Percentiles rank a stretch among this genome's conserved stretches.
phyloP scores from a whole-genome alignment of 2,329 filamentous ascomycete genomes.

The Colletotrichum sublineola region DNA sequence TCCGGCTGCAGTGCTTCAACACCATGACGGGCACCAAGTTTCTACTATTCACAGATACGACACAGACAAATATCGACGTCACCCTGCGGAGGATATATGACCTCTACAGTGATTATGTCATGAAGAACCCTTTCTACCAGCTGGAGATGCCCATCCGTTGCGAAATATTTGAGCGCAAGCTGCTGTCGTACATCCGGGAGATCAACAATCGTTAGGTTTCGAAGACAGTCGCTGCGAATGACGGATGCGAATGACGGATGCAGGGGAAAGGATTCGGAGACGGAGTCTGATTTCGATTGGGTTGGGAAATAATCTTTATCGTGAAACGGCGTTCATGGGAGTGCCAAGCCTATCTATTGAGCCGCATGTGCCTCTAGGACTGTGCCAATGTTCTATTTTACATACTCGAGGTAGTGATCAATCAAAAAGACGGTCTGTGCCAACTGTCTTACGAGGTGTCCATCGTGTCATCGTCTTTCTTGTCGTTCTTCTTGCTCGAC shows the following conservation, averaged over 20 bases:
- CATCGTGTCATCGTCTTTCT: constrained; percentile 81
- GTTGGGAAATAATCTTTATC: constrained; percentile 12
- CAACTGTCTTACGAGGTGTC: constrained; percentile 77
- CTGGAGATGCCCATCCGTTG: constrained; percentile 97
- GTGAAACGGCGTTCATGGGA: constrained; percentile 38
- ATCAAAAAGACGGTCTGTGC: constrained; percentile 13
- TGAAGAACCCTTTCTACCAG: constrained; percentile 99
- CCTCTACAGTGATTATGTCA: constrained; percentile 95
- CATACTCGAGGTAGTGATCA: constrained; percentile 34
- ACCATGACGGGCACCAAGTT: constrained; percentile 97
- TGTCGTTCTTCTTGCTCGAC: constrained; percentile 59
- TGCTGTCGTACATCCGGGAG: constrained; percentile 83
- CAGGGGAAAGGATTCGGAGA: background rate
- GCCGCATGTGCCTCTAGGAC: constrained; percentile 34
- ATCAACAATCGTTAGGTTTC: constrained; percentile 68
- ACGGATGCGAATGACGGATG: background rate
- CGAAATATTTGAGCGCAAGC: constrained; percentile 91
- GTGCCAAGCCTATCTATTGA: constrained; percentile 39
- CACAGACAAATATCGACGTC: constrained; percentile 87
- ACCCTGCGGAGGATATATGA: constrained; percentile 91
- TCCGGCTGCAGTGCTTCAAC: constrained; percentile 95
- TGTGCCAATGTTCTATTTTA: constrained; percentile 42
- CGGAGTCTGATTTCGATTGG: constrained; percentile 8
- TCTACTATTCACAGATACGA: constrained; percentile 90
- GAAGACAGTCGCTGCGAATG: constrained; percentile 30